Evolutionary conservation across 371 early-diverging fungal species (phyloP), one percentile per base, ranked within the genome.

Genomic region (Aphelidium insulamus): DNA sequence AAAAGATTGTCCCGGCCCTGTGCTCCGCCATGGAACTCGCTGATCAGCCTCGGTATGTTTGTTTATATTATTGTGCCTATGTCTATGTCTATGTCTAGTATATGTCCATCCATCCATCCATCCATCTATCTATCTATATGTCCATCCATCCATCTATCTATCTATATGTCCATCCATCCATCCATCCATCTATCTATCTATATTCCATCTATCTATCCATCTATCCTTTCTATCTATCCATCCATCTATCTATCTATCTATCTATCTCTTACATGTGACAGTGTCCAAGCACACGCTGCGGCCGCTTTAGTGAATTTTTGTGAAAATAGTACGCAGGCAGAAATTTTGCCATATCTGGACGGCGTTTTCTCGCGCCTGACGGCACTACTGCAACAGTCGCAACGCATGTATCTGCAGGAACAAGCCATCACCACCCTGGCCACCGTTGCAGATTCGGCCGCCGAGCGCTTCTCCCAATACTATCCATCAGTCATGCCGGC

Each of bases 391-490:
- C 2, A 4, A 4, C 69, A 66, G 46, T 72, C 75, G 4, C 51
- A 62, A 30, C 76, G 76, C 52, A 74, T 66, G 21, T 94, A 83
- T 46, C 81, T 88, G 26, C 90, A 91, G 55, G 92, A 94, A 52
- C 94, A 94, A 54, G 87, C 86, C 17, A 74, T 97, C 44, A 88
- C 94, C 18, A 81, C 92, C 14, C 78, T 97, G 34, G 92, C 95
- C 31, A 83, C 90, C 2, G 77, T 94, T n/a, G 94, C 95, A 7
- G 92, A 90, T 51, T 72, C 74, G 37, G 84, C 91, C 15, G 79
- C 75, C 47, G 77, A 75, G 34, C 55, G 68, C 44, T 94, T 92
- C 44, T 59, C 57, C 42, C 72, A 77, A 55, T 91, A 83, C 55
- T 88, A 91, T 50, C 44, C 51, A 37, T 54, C 66, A n/a, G 84